These are phyloP conservation scores for Cephaloascus fragrans DNA, from an alignment of 805 yeast species.

Conservation along the genomic window DNA sequence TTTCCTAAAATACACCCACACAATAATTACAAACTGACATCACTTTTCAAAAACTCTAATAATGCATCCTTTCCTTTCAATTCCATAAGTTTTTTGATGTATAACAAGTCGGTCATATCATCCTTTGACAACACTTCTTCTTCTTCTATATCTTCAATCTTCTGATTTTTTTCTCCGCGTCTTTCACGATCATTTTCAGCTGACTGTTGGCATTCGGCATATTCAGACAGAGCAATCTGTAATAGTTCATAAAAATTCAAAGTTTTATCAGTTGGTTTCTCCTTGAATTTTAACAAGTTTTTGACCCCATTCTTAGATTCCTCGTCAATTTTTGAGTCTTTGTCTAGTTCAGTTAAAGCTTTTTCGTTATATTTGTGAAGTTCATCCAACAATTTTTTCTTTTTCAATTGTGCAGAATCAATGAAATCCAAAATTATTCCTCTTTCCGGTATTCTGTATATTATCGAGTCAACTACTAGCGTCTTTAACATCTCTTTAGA, in stretches of 20 bases:
- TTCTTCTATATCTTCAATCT: constrained; percentile 2
- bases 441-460: constrained; percentile 59
- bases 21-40: neutral
- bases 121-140: constrained; percentile 8
- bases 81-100: constrained; percentile 52
- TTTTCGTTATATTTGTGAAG: constrained; percentile 10
- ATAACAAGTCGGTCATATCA: constrained; percentile 41
- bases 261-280: constrained; percentile 18
- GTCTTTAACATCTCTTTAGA: constrained; percentile 11
- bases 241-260: constrained; percentile 41
- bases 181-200: constrained; percentile 9
- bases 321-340: constrained; percentile 15
- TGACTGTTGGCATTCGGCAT: constrained; percentile 4
- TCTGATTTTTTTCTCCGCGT: constrained; percentile 3
- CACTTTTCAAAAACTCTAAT: constrained; percentile 39
- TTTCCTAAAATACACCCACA: neutral
- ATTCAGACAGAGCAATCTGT: constrained; percentile 20
- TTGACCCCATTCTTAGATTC: constrained; percentile 17
- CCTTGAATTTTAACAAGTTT: constrained; percentile 19
- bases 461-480: constrained; percentile 26
- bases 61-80: constrained; percentile 63
- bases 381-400: constrained; percentile 17
- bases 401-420: constrained; percentile 32
- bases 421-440: constrained; percentile 64
- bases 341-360: constrained; percentile 8